Base-by-base conservation (phyloP, 2,329 filamentous ascomycete species). In the Dryadomyces quercus-mongolicae region DNA sequence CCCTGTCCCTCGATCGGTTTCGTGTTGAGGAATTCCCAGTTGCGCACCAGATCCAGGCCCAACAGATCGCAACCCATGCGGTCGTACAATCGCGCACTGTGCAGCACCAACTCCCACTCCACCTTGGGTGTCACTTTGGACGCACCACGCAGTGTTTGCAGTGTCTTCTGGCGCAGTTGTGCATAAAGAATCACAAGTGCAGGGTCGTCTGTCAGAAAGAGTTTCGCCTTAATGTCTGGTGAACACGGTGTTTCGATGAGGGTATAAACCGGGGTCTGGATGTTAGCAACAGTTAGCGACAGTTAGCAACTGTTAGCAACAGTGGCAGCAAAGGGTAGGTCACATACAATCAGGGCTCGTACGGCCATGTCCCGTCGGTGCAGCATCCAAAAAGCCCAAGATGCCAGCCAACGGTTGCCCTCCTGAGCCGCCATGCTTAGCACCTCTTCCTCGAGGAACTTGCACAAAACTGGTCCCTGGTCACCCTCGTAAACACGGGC, bases 371-470 rank as follows among this genome's bases (percentile, higher is more conserved):
- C 87, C 57, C 84, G 81, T 58, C 86, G 80, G 42, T 82, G 82
- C 5, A 97, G 75, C 77, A 95, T 88, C 85, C 89, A 95, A 65
- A 95, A 95, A 2, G 88, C 88, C 93, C 93, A 98, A 0, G 87
- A 93, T 12, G 91, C 88, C 56, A 95, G 80, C 92, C 93, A 98
- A 55, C 92, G 79, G 64, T 98, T 92, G 2, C 89, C 89, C 59
- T 92, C 84, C 44, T 82, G 77, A 0, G 86, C 82, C 18, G 93
- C 93, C 58, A 87, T 71, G 0, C 83, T 80, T 0, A 97, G 74
- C 1, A 97, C 80, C 57, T 85, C 86, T 12, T 95, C 86, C 62
- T 88, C 81, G 1, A 98, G 73, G 9, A 98, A 75, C 55, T 80
- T 81, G 25, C 76, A 77, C 2, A 97, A 67, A 0, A 93, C 80